Base-by-base conservation (phyloP, 2,329 filamentous ascomycete genomes). In the Calonectria ilicicola region DNA sequence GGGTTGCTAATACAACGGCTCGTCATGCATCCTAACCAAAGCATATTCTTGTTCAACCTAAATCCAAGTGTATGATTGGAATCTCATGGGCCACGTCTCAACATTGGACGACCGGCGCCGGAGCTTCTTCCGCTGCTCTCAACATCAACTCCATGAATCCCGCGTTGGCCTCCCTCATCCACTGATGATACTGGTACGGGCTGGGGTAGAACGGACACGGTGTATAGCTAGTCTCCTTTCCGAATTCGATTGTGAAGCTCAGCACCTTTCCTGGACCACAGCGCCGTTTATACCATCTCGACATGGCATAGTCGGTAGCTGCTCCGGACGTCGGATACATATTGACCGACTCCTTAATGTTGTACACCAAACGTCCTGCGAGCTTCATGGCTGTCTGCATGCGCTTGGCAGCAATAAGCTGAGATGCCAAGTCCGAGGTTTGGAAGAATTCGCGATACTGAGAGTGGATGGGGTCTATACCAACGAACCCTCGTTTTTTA, bases 61-160 rank as follows among this genome's bases (percentile, higher is more conserved):
- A 14, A 35, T 35, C 32, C 32, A 9, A 14, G 32, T 10, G 32
- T 14, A 35, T 10, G 10, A 35, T 35, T 10, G 10, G 8, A 35
- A 35, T 12, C 8, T 5, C 10, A 3, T 12, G 10, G 8, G 10
- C 10, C 32, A 12, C 8, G 9, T n/a, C 32, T 67, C 56, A 73
- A 44, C 79, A 80, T 65, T 76, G 70, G 64, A 72, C 74, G 1
- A 38, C 66, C 72, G 74, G 72, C 2, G 70, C 49, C 42, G 74
- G 70, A 1, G 72, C 73, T 40, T 70, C 79, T 9, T 44, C 40
- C 0, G 81, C 81, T 17, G 80, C 82, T 26, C 73, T 73, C 38
- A 85, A 69, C 32, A 85, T 75, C 63, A 88, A 79, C 78, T 90
- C 87, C 82, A 89, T 89, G 76, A 89, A 84, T 0, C 84, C 87